Conservation (phyloP, 768 basidiomycete species). For the Tulasnella sp. region DNA sequence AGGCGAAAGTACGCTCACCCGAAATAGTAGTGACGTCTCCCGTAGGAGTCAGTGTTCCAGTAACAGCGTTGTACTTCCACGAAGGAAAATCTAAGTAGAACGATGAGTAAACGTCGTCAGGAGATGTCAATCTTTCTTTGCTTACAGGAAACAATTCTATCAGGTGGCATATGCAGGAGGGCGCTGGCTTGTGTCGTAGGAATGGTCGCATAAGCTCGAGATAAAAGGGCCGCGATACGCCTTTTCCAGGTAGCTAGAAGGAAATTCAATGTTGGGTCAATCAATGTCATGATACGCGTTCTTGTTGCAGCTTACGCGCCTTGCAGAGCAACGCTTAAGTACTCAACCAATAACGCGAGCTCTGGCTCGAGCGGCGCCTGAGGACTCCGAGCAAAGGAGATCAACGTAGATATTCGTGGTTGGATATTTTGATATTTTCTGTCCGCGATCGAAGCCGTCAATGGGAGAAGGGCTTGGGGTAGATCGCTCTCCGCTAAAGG, state of each 20-base stretch:
- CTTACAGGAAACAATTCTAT: slow-evolving; percentile 26
- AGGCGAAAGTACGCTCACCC: neutral
- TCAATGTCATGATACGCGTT: neutral
- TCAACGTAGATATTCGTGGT: slow-evolving; percentile 31
- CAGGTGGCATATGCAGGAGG: slow-evolving; percentile 41
- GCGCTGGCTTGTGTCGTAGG: slow-evolving; percentile 40
- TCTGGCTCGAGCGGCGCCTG: slow-evolving; percentile 29
- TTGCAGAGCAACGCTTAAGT: slow-evolving; percentile 39
- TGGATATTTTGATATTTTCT: slow-evolving; percentile 49
- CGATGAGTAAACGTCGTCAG: neutral
- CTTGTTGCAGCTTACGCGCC: slow-evolving; percentile 31
- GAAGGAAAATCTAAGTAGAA: neutral
- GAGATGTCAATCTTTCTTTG: neutral
- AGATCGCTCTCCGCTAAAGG: slow-evolving; percentile 35
- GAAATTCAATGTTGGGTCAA: neutral
- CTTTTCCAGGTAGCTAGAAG: slow-evolving; percentile 44
- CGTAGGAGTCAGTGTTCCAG: neutral
- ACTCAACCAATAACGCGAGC: slow-evolving; percentile 34
- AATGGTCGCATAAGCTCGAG: slow-evolving; percentile 55
- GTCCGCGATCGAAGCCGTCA: slow-evolving; percentile 41
- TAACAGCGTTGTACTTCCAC: neutral
- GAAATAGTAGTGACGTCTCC: neutral
- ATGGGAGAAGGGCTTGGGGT: slow-evolving; percentile 33
- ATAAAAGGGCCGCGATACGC: slow-evolving; percentile 43
- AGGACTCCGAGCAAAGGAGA: slow-evolving; percentile 25